These are phyloP conservation scores for Erucastrum elatum DNA, from an alignment of 345 rosid species.

Conservation along the genomic window DNA sequence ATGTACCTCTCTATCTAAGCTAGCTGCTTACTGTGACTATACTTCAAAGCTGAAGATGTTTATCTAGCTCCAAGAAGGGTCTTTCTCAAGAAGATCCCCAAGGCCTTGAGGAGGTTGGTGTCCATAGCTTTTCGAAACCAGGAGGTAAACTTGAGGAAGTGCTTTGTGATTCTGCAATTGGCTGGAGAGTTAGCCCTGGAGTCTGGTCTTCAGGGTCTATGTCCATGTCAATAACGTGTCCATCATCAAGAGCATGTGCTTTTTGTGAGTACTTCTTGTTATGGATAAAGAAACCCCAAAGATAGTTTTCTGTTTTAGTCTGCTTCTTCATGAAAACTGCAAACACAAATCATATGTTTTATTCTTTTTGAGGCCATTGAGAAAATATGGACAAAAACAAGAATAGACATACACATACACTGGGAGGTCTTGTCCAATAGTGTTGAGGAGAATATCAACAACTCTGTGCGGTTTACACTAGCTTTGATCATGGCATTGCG, in stretches of 20 bases:
- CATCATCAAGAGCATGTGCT: too few relatives aligned
- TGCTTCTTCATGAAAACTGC: constrained; percentile 26
- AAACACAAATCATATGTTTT: constrained; percentile 5
- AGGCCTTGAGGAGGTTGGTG: constrained; percentile 40
- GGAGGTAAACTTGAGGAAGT: constrained; percentile 12
- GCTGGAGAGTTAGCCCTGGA: constrained; percentile 5
- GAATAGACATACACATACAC: constrained; percentile 39
- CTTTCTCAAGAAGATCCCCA: constrained; percentile 30
- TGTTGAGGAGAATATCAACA: constrained; percentile 65
- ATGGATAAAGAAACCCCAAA: constrained; percentile 31
- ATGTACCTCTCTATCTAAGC: constrained; percentile 24
- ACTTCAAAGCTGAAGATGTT: constrained; percentile 20
- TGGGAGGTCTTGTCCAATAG: constrained; percentile 46
- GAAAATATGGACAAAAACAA: background rate
- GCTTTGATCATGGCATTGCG: constrained; percentile 45
- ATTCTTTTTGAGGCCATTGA: background rate
- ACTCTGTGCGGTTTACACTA: constrained; percentile 46
- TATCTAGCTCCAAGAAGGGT: constrained; percentile 16
- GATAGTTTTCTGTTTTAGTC: constrained; percentile 21
- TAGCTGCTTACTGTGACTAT: constrained; percentile 14
- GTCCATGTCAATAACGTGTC: constrained; percentile 22
- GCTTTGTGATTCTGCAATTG: background rate
- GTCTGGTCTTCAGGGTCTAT: background rate
- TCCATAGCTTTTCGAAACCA: constrained; percentile 27
- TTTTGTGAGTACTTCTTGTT: background rate